These are phyloP conservation scores for Leccinum subrobustum DNA, from an alignment of 1,284 basidiomycete genomes.

Conservation along the genomic window DNA sequence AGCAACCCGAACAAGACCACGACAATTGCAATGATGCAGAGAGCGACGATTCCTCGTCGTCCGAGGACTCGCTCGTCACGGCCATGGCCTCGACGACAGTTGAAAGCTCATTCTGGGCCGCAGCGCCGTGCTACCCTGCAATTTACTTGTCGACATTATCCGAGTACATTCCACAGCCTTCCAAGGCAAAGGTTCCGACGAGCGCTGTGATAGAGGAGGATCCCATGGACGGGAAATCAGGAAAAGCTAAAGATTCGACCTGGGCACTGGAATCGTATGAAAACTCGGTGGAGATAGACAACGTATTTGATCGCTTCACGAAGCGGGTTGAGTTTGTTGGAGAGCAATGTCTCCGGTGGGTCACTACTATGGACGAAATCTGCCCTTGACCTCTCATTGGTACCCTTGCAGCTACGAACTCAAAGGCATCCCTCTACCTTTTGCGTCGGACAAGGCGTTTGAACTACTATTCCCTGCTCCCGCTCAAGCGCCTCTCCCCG, in stretches of 20 bases:
- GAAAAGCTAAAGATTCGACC: slow-evolving; percentile 47
- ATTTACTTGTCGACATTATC: slow-evolving; percentile 69
- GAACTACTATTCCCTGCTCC: slow-evolving; percentile 65
- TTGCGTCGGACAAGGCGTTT: slow-evolving; percentile 67
- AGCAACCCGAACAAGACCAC: slow-evolving; percentile 18
- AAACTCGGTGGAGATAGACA: slow-evolving; percentile 72
- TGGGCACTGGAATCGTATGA: slow-evolving; percentile 77
- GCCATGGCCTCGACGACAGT: slow-evolving; percentile 58
- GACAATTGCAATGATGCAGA: slow-evolving; percentile 34
- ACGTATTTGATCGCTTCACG: slow-evolving; percentile 77
- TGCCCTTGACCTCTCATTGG: neutral
- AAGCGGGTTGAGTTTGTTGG: slow-evolving; percentile 64
- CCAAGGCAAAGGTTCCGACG: slow-evolving; percentile 47
- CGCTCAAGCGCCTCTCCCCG: slow-evolving; percentile 41
- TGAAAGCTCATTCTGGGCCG: slow-evolving; percentile 60
- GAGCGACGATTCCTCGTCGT: slow-evolving; percentile 29
- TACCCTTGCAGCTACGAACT: slow-evolving; percentile 69
- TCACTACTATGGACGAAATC: slow-evolving; percentile 10
- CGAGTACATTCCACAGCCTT: slow-evolving; percentile 63
- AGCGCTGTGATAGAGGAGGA: slow-evolving; percentile 44
- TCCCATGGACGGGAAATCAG: slow-evolving; percentile 37
- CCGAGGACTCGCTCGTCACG: slow-evolving; percentile 51
- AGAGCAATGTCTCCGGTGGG: slow-evolving; percentile 76
- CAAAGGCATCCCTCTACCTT: slow-evolving; percentile 71
- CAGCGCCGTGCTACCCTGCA: slow-evolving; percentile 62